Base-by-base conservation (phyloP, 2,329 filamentous ascomycete genomes). In the Pseudonectria foliicola region DNA sequence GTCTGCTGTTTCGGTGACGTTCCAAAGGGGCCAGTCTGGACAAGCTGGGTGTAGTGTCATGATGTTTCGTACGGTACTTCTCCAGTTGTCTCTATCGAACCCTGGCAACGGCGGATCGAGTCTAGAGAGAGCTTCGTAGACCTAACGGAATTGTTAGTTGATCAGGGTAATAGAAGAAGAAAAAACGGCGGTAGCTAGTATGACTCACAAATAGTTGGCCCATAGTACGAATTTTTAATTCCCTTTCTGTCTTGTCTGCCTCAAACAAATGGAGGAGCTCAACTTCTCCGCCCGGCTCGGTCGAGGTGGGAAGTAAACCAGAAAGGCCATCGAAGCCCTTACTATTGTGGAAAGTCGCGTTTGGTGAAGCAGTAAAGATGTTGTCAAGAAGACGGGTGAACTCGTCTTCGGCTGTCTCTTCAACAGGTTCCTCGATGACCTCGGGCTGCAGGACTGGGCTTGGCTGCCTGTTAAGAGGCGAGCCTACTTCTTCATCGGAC, bases 51-150 rank as follows among this genome's bases (percentile, higher is more conserved):
- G 64, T 0, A 48, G 39, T 0, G 36, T 55, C 4, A 65, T 59
- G 36, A 62, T 57, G 14, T 54, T 51, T 8, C 69, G 56, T n/a
- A 74, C 68, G 0, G 46, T 68, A 39, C 68, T 73, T 37, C 57
- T 50, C 71, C 71, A 75, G 25, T 71, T 71, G 1, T 46, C 38
- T 2, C 43, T 35, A 2, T 35, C 42, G 30, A 72, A 73, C 1
- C 39, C 45, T 2, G 58, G 52, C 7, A 64, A 44, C 1, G 29
- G 6, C 0, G 50, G 47, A 11, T 46, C 23, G 16, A 64, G 37
- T 4, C 43, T 36, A 7, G 45, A 51, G 4, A 71, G 52, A 1
- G 64, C 35, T 34, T 69, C 61, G 37, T 66, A 68, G 1, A 66
- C 62, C 66, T 70, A 7, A 3, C 0, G 8, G 3, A 0, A 3